Conservation (phyloP, 2,329 filamentous ascomycete species). For the Tolypocladium ovalisporum region DNA sequence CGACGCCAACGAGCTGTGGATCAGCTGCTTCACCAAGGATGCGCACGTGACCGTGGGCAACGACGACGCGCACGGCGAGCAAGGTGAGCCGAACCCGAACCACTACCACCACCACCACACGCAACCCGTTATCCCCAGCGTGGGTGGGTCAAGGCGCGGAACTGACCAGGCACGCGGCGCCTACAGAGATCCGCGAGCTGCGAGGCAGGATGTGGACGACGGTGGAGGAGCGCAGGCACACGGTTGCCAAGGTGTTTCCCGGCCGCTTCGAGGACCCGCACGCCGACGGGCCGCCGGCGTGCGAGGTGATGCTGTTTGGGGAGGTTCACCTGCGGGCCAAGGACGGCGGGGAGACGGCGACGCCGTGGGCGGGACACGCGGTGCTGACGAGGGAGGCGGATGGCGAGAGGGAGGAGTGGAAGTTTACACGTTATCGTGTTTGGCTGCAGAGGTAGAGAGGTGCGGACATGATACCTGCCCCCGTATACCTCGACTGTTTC, state of each 20-base stretch:
- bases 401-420: conserved; percentile 17
- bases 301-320: conserved; percentile 24
- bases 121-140: no score
- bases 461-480: not conserved
- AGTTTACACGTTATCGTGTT: conserved; percentile 20
- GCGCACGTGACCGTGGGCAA: conserved; percentile 31
- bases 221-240: conserved; percentile 28
- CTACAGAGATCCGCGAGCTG: conserved; percentile 27
- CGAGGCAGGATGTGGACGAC: conserved; percentile 32
- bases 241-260: conserved; percentile 29
- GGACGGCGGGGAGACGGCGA: conserved; percentile 13
- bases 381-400: conserved; percentile 14
- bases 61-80: conserved; percentile 22
- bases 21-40: conserved; percentile 27
- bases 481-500: not conserved
- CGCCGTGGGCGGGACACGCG: conserved; percentile 21
- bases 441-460: conserved; percentile 16
- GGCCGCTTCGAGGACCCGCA: conserved; percentile 18
- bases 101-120: no score
- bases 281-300: conserved; percentile 1
- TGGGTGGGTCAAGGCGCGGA: no score
- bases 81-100: no score
- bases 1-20: conserved; percentile 31
- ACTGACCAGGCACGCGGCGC: not conserved
- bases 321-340: conserved; percentile 15